These are phyloP conservation scores for Populus euphratica DNA, from an alignment of 345 rosid genomes.

Conservation along the genomic window DNA sequence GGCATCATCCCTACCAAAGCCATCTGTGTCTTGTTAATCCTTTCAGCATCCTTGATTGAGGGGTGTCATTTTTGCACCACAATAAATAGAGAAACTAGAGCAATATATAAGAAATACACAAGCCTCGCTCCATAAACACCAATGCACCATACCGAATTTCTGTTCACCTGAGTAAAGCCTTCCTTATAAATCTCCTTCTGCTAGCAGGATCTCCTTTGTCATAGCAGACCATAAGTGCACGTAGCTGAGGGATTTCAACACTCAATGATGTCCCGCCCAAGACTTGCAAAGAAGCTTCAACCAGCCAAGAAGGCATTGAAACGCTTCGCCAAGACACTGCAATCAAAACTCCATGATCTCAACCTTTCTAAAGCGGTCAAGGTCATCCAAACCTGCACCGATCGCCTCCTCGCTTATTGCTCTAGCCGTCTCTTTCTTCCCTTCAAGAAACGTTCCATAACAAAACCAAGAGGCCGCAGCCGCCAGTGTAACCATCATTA, in stretches of 20 bases:
- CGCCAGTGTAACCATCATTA: constrained; percentile 13
- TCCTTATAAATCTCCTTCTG: background rate
- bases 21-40: background rate
- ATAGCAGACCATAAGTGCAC: background rate
- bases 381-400: constrained; percentile 27
- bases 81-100: background rate
- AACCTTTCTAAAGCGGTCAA: constrained; percentile 36
- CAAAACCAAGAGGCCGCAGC: constrained; percentile 11
- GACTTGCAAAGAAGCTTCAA: constrained; percentile 53
- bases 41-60: background rate
- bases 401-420: constrained; percentile 42
- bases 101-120: background rate
- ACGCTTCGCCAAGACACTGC: constrained; percentile 40
- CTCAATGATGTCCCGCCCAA: constrained; percentile 53
- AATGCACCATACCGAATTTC: background rate
- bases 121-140: background rate
- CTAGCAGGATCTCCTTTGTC: background rate
- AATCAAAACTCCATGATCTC: constrained; percentile 45
- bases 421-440: constrained; percentile 42
- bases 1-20: background rate
- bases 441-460: constrained; percentile 39
- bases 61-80: background rate
- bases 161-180: background rate
- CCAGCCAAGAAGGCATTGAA: constrained; percentile 64
- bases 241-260: background rate